A percentile compares a stretch with the other conserved stretches of the same genome.
phyloP scores from a whole-genome alignment of 352 stramenopile genomes.

The Globisporangium parvum region DNA sequence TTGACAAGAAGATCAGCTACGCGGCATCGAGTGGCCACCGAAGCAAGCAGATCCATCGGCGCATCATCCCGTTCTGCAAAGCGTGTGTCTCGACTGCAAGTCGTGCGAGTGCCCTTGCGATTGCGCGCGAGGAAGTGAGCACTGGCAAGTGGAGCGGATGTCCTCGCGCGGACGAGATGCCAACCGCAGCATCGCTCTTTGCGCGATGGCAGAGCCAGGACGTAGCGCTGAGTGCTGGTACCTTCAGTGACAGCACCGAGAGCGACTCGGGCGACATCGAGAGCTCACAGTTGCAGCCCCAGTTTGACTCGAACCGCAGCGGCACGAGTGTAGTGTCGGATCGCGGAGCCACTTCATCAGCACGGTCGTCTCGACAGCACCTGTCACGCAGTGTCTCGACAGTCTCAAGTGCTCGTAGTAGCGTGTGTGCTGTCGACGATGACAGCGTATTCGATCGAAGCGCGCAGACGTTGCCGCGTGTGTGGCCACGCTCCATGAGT shows the following conservation, averaged over 20 bases:
- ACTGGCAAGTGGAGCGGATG: background rate
- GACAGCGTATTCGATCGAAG: background rate
- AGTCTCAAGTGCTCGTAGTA: background rate
- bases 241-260: background rate
- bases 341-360: background rate
- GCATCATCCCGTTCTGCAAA: conserved; percentile 4
- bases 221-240: background rate
- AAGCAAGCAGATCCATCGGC: conserved; percentile 5
- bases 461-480: background rate
- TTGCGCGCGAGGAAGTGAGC: conserved; percentile 8
- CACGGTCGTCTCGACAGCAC: background rate
- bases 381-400: background rate
- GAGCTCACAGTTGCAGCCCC: background rate
- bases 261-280: background rate
- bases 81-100: conserved; percentile 3
- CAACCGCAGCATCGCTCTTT: background rate
- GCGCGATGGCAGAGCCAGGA: background rate
- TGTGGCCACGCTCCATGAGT: background rate
- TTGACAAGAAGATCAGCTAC: conserved; percentile 10
- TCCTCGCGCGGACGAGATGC: background rate
- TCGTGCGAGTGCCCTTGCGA: background rate
- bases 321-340: background rate
- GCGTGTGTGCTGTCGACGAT: background rate
- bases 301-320: background rate
- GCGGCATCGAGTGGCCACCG: background rate